Percentiles rank a stretch among this genome's conserved stretches.
These are phyloP conservation scores for Aspergillus brasiliensis DNA, from an alignment of 2,329 filamentous ascomycete genomes.

Conservation along the genomic window DNA sequence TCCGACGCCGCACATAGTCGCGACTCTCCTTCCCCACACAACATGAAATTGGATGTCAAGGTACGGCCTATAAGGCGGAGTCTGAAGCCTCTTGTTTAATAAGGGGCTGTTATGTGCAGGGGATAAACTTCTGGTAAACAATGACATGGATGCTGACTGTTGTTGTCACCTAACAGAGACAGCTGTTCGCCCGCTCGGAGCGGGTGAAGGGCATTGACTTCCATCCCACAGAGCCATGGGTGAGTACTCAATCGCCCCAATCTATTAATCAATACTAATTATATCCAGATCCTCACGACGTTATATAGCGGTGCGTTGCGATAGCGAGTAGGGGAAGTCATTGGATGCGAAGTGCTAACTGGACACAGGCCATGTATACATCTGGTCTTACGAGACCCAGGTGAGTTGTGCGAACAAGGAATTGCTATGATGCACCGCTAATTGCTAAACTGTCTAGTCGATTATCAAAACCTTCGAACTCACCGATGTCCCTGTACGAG, in stretches of 20 bases:
- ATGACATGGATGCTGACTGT: constrained; percentile 40
- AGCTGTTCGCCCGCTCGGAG: constrained; percentile 86
- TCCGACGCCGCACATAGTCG: constrained; percentile 40
- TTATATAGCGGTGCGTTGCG: constrained; percentile 79
- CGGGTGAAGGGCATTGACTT: constrained; percentile 98
- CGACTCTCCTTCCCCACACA: constrained; percentile 36
- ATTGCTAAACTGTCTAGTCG: constrained; percentile 52
- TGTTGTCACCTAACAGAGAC: constrained; percentile 59
- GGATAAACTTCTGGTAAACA: constrained; percentile 3
- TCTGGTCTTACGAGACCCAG: constrained; percentile 97
- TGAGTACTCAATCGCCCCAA: constrained; percentile 44
- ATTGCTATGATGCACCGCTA: constrained; percentile 12
- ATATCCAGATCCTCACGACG: constrained; percentile 73
- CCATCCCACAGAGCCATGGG: constrained; percentile 95
- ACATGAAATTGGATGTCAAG: constrained; percentile 64
- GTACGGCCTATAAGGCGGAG: constrained; percentile 39
- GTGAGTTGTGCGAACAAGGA: constrained; percentile 35
- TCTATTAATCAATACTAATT: constrained; percentile 24
- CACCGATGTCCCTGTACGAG: constrained; percentile 95
- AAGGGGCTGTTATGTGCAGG: background rate
- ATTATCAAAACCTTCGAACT: constrained; percentile 99
- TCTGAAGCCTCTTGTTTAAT: background rate
- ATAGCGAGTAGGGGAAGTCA: background rate
- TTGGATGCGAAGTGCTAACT: constrained; percentile 28
- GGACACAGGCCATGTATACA: constrained; percentile 88